Evolutionary conservation across 148 eudicot genomes (phyloP), one percentile per base, ranked within the genome.

Genomic region (Camellia japonica): DNA sequence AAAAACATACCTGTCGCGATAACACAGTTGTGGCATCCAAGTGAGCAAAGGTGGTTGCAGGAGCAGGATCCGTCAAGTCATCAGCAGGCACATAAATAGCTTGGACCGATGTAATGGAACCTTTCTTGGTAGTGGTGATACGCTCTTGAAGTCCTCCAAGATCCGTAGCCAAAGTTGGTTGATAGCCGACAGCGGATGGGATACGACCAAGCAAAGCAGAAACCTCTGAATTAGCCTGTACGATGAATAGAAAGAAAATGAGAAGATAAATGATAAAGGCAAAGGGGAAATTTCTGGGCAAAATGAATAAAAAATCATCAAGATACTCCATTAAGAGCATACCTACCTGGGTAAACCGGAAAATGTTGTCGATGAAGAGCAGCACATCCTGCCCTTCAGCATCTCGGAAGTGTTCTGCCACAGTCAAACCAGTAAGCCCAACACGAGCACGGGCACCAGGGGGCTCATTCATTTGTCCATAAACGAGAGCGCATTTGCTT

Each of bases 371-470:
- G 79, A 95, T 93, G 75, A 95, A 95, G 80, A 95, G 97, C 79
- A 95, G 85, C 92, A 93, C 98, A 85, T 95, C 97, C 74, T 93
- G 97, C 46, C 98, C 98, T 75, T 95, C 98, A 78, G 97, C 98
- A 82, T 95, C 98, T 88, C 95, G 86, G 84, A 92, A 92, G 64
- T 92, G 93, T 82, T 92, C 93, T 52, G 92, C 93, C 52, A 92
- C 96, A 80, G 97, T 93, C 89, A 93, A 83, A 71, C 97, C 97
- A 78, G 97, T 93, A 70, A 93, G 95, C 68, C 98, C 98, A 84
- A 93, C 98, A 91, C 94, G 95, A 75, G 97, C 97, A 91, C 95
- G 98, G 47, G 98, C 98, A 91, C 97, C 98, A 68, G 97, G 95
- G 81, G 95, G 97, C 88, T 93, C 98, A 63, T 93, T 94, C 98